These are phyloP conservation scores for Microsporum ferrugineum DNA, from an alignment of 2,329 filamentous ascomycete genomes.

Conservation along the genomic window DNA sequence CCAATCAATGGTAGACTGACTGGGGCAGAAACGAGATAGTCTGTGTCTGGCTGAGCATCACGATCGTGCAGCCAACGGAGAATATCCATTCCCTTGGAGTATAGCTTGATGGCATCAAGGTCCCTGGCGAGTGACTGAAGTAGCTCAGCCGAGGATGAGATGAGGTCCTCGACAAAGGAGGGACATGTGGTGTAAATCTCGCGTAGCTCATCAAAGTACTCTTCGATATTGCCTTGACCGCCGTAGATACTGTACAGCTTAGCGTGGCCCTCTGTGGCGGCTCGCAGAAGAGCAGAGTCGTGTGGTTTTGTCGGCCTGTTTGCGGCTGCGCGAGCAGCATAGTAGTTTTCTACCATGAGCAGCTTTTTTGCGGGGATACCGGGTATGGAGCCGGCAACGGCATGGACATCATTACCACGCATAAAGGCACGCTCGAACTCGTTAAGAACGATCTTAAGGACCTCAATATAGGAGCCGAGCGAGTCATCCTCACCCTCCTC, in stretches of 20 bases:
- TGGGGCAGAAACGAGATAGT: constrained; percentile 87
- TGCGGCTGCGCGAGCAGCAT: constrained; percentile 69
- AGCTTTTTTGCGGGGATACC: constrained; percentile 91
- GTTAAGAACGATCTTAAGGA: constrained; percentile 81
- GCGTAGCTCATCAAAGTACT: constrained; percentile 96
- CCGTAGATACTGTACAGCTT: constrained; percentile 90
- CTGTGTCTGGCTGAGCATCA: constrained; percentile 81
- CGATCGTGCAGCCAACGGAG: constrained; percentile 84
- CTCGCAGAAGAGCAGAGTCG: constrained; percentile 83
- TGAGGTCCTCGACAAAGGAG: constrained; percentile 76
- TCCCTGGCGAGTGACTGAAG: constrained; percentile 77
- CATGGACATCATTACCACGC: constrained; percentile 91
- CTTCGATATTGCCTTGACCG: constrained; percentile 96
- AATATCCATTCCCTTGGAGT: constrained; percentile 91
- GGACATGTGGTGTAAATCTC: constrained; percentile 86
- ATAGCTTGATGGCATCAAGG: constrained; percentile 83
- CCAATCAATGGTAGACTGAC: constrained; percentile 95
- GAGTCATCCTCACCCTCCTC: constrained; percentile 85
- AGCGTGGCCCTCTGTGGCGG: constrained; percentile 71
- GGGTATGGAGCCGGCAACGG: constrained; percentile 69
- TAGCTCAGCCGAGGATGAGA: constrained; percentile 69
- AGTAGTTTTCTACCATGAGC: constrained; percentile 81
- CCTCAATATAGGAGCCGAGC: constrained; percentile 80
- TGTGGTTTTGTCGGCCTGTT: constrained; percentile 83
- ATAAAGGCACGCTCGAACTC: constrained; percentile 96